Conservation (phyloP, 371 early-diverging fungal genomes). For the Saksenaea vasiformis region DNA sequence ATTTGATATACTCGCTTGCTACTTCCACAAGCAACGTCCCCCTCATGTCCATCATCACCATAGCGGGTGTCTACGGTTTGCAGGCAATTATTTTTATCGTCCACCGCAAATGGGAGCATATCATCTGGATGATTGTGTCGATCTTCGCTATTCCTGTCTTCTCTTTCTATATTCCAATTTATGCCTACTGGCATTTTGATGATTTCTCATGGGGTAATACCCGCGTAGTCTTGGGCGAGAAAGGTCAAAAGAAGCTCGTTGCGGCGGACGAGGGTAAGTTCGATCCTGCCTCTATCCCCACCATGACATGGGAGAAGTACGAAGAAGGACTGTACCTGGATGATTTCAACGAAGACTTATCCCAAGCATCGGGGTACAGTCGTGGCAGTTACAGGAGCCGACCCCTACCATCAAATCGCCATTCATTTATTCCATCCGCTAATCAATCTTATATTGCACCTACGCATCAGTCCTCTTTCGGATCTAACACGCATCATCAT, state of each 20-base stretch:
- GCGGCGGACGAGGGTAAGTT: conserved; percentile 41
- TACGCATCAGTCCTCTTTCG: background rate
- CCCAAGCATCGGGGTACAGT: conserved; percentile 27
- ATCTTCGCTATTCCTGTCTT: conserved; percentile 82
- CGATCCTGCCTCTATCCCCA: conserved; percentile 47
- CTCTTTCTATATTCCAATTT: conserved; percentile 76
- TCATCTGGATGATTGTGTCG: conserved; percentile 95
- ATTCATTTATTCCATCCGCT: conserved; percentile 5
- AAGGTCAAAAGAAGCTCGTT: conserved; percentile 64
- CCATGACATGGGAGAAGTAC: conserved; percentile 84
- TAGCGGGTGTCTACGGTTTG: conserved; percentile 77
- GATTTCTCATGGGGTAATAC: conserved; percentile 98
- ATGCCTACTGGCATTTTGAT: conserved; percentile 95
- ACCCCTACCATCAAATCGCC: background rate
- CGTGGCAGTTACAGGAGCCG: conserved; percentile 26
- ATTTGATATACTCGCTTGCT: conserved; percentile 55
- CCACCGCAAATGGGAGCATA: conserved; percentile 85
- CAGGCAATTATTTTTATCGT: conserved; percentile 83
- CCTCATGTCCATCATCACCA: conserved; percentile 58
- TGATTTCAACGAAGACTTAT: conserved; percentile 22
- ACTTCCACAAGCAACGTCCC: conserved; percentile 42
- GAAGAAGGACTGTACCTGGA: conserved; percentile 38
- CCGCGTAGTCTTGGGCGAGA: conserved; percentile 79
- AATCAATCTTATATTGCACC: conserved; percentile 3
- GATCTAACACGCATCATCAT: background rate